Base-by-base conservation (phyloP, 768 basidiomycete species). In the Lentinula edodes region DNA sequence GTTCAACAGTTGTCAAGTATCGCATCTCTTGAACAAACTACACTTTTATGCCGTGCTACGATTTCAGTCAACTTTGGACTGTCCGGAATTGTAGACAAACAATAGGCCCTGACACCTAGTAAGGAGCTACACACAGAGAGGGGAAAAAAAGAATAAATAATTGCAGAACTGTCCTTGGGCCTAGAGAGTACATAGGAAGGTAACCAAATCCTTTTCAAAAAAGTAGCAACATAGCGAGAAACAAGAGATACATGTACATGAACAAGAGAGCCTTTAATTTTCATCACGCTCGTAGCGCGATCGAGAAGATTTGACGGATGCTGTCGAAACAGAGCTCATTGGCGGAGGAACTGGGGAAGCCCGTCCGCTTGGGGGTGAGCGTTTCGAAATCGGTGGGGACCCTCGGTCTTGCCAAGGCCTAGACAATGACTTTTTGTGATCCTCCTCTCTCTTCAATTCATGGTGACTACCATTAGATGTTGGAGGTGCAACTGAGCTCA, bases 361-460 rank as follows among this genome's bases (percentile, higher is more conserved):
- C 6, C 43, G 12, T 16, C 58, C 58, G 12, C 34, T 46, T 8
- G 32, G 35, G 35, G 45, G 58, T 38, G 58, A 46, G 32, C 58
- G 43, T 59, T 51, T 48, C 7, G 58, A 46, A 28, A 46, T 35
- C 18, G 58, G 46, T 48, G 58, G 45, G 5, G 58, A 59, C 34
- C 10, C 34, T 46, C 48, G 45, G 20, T 51, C 58, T 9, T 59
- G 58, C 58, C 58, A 59, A 36, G 58, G 38, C 43, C 52, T 39
- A 6, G 52, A 53, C 13, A 39, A 53, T 39, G 52, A 32, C 32
- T 34, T 46, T 45, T 59, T 59, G 46, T 36, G 58, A 46, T 51
- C 48, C 8, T 59, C 58, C 36, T 59, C 58, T 23, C 58, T 48
- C 20, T 43, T 56, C 16, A 39, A 3, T 20, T 28, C 58, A 32